phyloP scores from a whole-genome alignment of 2,329 filamentous ascomycete species.

The Fusarium bactridioides region DNA sequence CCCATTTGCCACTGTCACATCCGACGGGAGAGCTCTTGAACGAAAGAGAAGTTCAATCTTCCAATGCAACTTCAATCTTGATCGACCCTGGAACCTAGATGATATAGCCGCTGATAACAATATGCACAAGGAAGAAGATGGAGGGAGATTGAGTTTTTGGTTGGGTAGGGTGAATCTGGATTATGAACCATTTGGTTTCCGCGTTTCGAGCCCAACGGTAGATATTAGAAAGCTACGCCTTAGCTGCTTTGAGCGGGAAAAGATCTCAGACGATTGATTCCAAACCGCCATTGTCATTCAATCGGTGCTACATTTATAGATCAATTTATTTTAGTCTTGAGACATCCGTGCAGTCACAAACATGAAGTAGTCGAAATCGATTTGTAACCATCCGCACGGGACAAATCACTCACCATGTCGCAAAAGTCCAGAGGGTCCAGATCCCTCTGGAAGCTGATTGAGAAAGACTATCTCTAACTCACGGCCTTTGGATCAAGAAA shows the following conservation, averaged over 20 bases:
- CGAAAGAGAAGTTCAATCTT: neutral
- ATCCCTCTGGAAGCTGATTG: neutral
- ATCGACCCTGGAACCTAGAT: neutral
- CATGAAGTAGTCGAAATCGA: too few relatives aligned
- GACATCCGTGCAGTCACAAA: too few relatives aligned
- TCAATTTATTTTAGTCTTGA: neutral
- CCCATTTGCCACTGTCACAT: neutral
- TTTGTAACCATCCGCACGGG: too few relatives aligned
- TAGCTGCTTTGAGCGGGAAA: neutral
- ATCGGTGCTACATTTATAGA: too few relatives aligned
- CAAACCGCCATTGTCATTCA: too few relatives aligned
- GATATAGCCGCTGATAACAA: neutral
- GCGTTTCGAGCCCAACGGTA: neutral
- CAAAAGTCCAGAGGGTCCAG: neutral
- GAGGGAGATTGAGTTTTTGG: too few relatives aligned
- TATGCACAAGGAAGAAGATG: neutral
- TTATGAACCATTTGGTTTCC: too few relatives aligned
- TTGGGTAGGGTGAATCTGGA: too few relatives aligned
- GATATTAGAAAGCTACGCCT: neutral
- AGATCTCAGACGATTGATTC: neutral
- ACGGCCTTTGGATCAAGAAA: neutral
- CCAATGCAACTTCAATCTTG: slow-evolving; percentile 2
- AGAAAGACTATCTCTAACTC: neutral
- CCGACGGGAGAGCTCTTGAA: neutral
- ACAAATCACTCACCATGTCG: neutral